phyloP scores from a whole-genome alignment of 192 early-diverging fungal genomes.

The Coemansia guatemalensis region DNA sequence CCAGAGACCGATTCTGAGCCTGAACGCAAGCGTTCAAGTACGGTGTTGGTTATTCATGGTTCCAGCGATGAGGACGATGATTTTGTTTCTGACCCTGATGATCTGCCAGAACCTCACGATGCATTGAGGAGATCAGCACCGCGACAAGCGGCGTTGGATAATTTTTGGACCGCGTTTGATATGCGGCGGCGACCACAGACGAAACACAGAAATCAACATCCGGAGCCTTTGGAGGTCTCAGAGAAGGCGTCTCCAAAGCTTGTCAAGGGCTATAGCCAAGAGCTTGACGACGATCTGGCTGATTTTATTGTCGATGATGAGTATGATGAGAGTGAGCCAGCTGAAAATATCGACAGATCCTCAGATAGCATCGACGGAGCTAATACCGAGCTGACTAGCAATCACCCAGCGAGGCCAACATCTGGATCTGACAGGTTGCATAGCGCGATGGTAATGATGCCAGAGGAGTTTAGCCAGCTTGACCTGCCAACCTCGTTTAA shows the following conservation, averaged over 20 bases:
- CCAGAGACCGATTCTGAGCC: conserved; percentile 39
- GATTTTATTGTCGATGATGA: conserved; percentile 52
- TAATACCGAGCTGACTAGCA: background rate
- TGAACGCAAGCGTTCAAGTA: conserved; percentile 1
- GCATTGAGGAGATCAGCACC: background rate
- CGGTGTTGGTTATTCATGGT: conserved; percentile 35
- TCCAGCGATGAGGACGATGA: conserved; percentile 42
- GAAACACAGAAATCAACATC: conserved; percentile 9
- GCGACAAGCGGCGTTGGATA: background rate
- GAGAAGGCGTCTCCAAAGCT: background rate
- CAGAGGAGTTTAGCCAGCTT: conserved; percentile 42
- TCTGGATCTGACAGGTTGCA: conserved; percentile 7
- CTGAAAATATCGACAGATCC: background rate
- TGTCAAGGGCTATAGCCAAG: conserved; percentile 27
- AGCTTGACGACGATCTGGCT: conserved; percentile 37
- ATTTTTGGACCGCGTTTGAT: conserved; percentile 29
- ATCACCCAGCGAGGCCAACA: conserved; percentile 6
- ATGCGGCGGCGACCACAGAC: conserved; percentile 18
- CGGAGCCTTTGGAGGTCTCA: background rate
- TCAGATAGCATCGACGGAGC: background rate
- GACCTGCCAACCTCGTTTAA: conserved; percentile 48
- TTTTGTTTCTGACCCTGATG: conserved; percentile 39
- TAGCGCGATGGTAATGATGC: conserved; percentile 19
- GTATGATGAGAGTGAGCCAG: background rate
- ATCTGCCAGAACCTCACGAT: conserved; percentile 4